These are phyloP conservation scores for Phytophthora hybrid DNA, from an alignment of 352 stramenopile genomes.

Conservation along the genomic window DNA sequence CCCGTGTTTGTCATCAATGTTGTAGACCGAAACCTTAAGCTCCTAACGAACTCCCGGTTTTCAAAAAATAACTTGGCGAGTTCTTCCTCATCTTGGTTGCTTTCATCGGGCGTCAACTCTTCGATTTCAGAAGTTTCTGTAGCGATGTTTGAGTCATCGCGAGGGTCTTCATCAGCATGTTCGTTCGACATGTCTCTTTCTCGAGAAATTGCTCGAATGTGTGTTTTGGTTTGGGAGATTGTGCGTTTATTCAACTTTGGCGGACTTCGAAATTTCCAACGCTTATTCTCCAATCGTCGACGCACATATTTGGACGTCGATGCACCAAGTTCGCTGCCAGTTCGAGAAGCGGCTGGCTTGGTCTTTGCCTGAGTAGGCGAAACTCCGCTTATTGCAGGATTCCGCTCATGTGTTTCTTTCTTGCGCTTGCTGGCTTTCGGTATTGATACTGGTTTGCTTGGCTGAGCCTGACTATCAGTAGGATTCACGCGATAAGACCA, in stretches of 20 bases:
- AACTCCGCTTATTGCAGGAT: background rate
- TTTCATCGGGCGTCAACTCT: constrained; percentile 25
- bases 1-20: constrained; percentile 90
- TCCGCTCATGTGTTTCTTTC: constrained; percentile 5
- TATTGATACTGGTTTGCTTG: constrained; percentile 7
- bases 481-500: constrained; percentile 65
- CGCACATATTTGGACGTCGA: constrained; percentile 58
- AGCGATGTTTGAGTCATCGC: constrained; percentile 11
- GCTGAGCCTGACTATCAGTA: background rate
- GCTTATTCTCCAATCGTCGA: constrained; percentile 69
- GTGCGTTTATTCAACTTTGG: constrained; percentile 62
- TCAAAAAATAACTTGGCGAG: constrained; percentile 76
- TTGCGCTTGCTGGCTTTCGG: constrained; percentile 7
- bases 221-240: constrained; percentile 36
- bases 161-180: constrained; percentile 1
- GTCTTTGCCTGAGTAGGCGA: background rate
- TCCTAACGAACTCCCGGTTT: constrained; percentile 69
- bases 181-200: constrained; percentile 23
- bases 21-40: constrained; percentile 70
- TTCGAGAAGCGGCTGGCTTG: background rate
- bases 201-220: constrained; percentile 33
- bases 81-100: constrained; percentile 56
- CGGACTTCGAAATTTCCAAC: constrained; percentile 71
- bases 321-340: constrained; percentile 1
- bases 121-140: constrained; percentile 41